Evolutionary conservation across 306 rosid species (phyloP).

Genomic region (Hippophae rhamnoides): DNA sequence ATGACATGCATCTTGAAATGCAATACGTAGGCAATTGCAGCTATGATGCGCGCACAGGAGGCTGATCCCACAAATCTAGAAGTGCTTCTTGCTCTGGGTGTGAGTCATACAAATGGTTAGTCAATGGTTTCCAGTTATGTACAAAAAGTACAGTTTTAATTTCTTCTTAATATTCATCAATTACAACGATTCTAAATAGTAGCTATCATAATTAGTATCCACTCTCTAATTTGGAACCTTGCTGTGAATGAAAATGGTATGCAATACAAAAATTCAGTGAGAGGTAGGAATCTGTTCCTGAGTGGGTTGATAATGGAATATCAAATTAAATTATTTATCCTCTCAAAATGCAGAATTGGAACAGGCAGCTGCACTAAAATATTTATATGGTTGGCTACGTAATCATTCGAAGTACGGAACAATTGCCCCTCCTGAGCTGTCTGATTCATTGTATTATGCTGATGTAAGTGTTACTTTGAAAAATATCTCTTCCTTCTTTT

Average conservation of each 20-base stretch:
- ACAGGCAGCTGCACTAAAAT: constrained; percentile 77
- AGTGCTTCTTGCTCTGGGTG: constrained; percentile 99
- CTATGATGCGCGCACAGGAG: constrained; percentile 96
- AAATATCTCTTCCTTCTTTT: not conserved
- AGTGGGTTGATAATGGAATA: not conserved
- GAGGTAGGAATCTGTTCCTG: not conserved
- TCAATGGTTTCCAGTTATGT: constrained; percentile 14
- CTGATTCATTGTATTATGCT: constrained; percentile 73
- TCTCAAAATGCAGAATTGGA: constrained; percentile 69
- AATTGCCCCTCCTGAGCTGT: constrained; percentile 60
- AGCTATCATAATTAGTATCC: no score
- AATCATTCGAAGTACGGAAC: constrained; percentile 80
- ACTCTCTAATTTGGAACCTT: no score
- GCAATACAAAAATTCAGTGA: not conserved
- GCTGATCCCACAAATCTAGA: constrained; percentile 91
- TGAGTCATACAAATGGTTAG: constrained; percentile 97
- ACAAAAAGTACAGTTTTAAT: not conserved
- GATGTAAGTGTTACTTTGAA: constrained; percentile 57
- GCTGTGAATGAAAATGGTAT: not conserved
- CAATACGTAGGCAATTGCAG: constrained; percentile 80
- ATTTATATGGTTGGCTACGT: constrained; percentile 79
- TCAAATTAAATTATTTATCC: not conserved
- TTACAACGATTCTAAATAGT: no score
- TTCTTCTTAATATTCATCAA: no score
- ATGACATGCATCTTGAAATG: constrained; percentile 10